Conservation (phyloP, 2,329 filamentous ascomycete species). For the Talaromyces amestolkiae region DNA sequence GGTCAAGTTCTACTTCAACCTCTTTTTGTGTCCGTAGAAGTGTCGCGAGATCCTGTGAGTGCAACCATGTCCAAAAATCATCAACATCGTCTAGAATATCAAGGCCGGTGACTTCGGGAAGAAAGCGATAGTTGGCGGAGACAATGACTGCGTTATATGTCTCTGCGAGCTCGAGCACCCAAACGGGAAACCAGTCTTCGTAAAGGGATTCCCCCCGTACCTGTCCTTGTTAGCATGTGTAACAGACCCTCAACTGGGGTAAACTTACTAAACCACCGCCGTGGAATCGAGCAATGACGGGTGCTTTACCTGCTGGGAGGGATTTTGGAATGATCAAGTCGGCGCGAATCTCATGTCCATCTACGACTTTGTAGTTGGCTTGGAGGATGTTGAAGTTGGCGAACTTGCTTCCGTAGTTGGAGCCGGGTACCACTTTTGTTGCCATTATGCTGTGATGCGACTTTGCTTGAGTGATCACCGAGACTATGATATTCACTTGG, state of each 20-base stretch:
- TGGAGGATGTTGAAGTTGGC: conserved; percentile 18
- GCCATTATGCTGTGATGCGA: conserved; percentile 6
- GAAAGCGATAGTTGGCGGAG: conserved; percentile 48
- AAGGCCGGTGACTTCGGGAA: conserved; percentile 46
- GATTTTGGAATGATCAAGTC: conserved; percentile 17
- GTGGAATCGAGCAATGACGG: conserved; percentile 20
- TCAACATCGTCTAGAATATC: conserved; percentile 49
- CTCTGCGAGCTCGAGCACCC: conserved; percentile 39
- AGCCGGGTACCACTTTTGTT: conserved; percentile 3
- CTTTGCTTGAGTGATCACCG: not conserved
- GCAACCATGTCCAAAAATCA: conserved; percentile 49
- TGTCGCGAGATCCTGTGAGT: conserved; percentile 13
- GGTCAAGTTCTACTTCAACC: conserved; percentile 22
- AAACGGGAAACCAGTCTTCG: conserved; percentile 27
- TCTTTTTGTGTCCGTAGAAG: conserved; percentile 21
- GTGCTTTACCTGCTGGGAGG: conserved; percentile 12
- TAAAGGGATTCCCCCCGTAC: conserved; percentile 19
- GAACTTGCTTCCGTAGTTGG: conserved; percentile 4
- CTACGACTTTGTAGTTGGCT: conserved; percentile 17
- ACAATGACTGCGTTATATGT: conserved; percentile 43
- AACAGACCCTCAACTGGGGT: not conserved
- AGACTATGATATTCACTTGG: not conserved
- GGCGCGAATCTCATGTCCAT: conserved; percentile 18
- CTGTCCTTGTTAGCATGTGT: not conserved
- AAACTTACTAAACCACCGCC: conserved; percentile 18